Evolutionary conservation across 2,329 filamentous ascomycete species (phyloP), one percentile per base, ranked within the genome.

Genomic region (Graphium sp.): DNA sequence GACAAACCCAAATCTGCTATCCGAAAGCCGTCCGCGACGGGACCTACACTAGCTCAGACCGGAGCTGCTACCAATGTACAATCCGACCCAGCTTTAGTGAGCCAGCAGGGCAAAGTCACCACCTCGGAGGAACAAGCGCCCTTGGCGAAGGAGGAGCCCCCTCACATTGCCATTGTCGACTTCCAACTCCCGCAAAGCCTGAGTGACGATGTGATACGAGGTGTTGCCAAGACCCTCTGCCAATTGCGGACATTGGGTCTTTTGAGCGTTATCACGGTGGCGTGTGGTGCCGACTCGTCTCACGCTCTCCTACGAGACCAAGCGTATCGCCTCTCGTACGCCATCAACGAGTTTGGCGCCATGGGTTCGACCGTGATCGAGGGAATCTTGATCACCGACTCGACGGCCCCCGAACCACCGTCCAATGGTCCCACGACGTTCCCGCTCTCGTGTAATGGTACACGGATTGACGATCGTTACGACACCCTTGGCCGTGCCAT

Each of bases 181-280:
- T 61, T 98, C 31, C 70, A 78, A 30, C 66, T 68, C 24, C 76
- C 83, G 0, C 75, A 91, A 40, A 51, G 60, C 2, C 62, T 91
- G 26, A 65, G 80, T 40, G 66, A 84, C 34, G 52, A 58, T 2
- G 79, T 71, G 0, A 47, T 95, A 8, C 53, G 65, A 25, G 85
- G 83, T 2, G 71, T 95, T 33, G 82, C 77, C 5, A 73, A 76
- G 46, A 95, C 89, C 0, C 53, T 98, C 22, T 74, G 75, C 18
- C 87, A 93, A 47, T 69, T 98, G 28, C 70, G 74, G 22, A 73
- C 76, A 29, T 64, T 98, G 10, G 87, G 89, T 3, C 65, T 98
- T 39, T 62, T 72, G 28, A 84, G 83, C 34, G 71, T 85, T 13
- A 68, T 98, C 0, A 77, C 95, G 2, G 57, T 94, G 7, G 87